Conservation (phyloP, 2,329 filamentous ascomycete genomes). For the Aaosphaeria pasadenensis region DNA sequence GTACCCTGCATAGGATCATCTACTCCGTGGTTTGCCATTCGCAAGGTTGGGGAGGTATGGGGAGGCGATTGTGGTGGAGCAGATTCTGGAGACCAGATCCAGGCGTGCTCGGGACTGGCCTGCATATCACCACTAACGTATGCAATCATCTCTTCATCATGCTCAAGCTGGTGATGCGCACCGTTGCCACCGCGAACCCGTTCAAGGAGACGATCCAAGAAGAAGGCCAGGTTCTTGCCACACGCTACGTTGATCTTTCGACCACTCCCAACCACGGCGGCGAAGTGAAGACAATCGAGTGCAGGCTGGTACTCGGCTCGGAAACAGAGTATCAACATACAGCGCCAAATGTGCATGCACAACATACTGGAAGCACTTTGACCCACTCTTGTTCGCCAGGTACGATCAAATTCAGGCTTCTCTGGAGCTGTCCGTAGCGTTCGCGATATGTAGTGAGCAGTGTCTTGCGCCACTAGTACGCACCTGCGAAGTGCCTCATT, state of each 20-base stretch:
- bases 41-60: conserved; percentile 5
- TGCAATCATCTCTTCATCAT: conserved; percentile 83
- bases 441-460: conserved; percentile 70
- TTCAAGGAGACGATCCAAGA: conserved; percentile 65
- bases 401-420: conserved; percentile 15
- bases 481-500: conserved; percentile 74
- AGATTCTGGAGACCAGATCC: conserved; percentile 69
- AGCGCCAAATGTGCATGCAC: conserved; percentile 84
- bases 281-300: conserved; percentile 67
- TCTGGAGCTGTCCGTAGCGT: conserved; percentile 48
- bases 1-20: conserved; percentile 33
- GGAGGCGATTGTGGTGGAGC: conserved; percentile 2
- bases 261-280: conserved; percentile 66
- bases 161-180: conserved; percentile 45
- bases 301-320: conserved; percentile 71
- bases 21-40: conserved; percentile 11
- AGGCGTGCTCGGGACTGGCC: conserved; percentile 70
- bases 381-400: conserved; percentile 57
- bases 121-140: conserved; percentile 88
- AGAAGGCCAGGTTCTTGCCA: conserved; percentile 79
- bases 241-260: conserved; percentile 74
- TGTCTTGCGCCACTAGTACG: conserved; percentile 71
- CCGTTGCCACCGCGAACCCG: conserved; percentile 47
- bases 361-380: conserved; percentile 71
- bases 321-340: conserved; percentile 74